phyloP scores from a whole-genome alignment of 805 yeast genomes.

The Candida ponderosae region DNA sequence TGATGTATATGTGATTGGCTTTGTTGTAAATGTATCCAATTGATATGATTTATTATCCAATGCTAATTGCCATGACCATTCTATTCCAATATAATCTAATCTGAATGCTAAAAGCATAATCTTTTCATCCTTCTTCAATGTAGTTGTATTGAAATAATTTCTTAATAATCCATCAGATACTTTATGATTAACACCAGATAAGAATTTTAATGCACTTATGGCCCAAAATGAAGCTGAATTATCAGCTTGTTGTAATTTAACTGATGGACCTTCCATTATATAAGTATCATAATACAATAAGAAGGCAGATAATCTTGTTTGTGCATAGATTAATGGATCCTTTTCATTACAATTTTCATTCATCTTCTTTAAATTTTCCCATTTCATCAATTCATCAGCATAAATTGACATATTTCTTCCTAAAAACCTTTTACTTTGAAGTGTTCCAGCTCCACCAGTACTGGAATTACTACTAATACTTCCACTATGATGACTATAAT shows the following conservation, averaged over 20 bases:
- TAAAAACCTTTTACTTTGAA: no score
- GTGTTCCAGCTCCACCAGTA: neutral
- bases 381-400: conserved; percentile 9
- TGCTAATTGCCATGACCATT: conserved; percentile 20
- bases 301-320: conserved; percentile 11
- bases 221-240: conserved; percentile 14
- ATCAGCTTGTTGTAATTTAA: conserved; percentile 2
- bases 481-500: no score
- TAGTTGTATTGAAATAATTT: conserved; percentile 13
- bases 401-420: neutral
- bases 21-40: conserved; percentile 10
- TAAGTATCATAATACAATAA: conserved; percentile 12
- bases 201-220: conserved; percentile 12
- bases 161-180: conserved; percentile 9
- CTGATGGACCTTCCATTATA: conserved; percentile 2
- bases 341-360: conserved; percentile 2
- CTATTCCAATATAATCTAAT: conserved; percentile 8
- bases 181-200: conserved; percentile 10
- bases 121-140: conserved; percentile 7
- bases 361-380: conserved; percentile 9
- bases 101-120: conserved; percentile 9
- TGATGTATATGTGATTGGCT: conserved; percentile 7
- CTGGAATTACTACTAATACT: no score
- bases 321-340: conserved; percentile 13
- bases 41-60: conserved; percentile 15